These are phyloP conservation scores for Diaporthe batatas DNA, from an alignment of 2,329 filamentous ascomycete species.

Conservation along the genomic window DNA sequence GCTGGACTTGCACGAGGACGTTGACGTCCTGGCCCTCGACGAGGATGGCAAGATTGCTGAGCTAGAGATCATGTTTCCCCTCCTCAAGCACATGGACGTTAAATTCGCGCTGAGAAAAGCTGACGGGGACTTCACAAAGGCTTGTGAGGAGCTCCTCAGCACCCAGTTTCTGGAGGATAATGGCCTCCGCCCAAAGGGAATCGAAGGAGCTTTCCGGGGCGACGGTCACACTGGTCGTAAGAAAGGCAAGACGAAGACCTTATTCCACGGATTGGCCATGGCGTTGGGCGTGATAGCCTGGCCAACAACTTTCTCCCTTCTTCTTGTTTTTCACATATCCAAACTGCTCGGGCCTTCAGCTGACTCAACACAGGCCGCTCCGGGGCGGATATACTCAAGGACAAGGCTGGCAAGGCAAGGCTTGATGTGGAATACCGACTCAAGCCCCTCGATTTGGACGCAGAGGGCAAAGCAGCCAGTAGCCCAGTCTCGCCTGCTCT, in stretches of 20 bases:
- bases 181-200: conserved; percentile 74
- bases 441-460: conserved; percentile 30
- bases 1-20: conserved; percentile 47
- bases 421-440: conserved; percentile 40
- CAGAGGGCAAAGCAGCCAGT: conserved; percentile 35
- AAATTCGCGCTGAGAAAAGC: conserved; percentile 76
- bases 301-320: conserved; percentile 32
- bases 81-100: conserved; percentile 75
- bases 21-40: conserved; percentile 58
- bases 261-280: not conserved
- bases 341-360: not conserved
- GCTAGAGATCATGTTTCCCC: conserved; percentile 79
- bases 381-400: conserved; percentile 18
- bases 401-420: conserved; percentile 37
- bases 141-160: conserved; percentile 86
- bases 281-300: too few relatives aligned
- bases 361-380: conserved; percentile 34
- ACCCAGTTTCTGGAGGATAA: conserved; percentile 81
- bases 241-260: conserved; percentile 50
- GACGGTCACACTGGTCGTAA: conserved; percentile 56
- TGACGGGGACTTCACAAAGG: conserved; percentile 74
- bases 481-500: conserved; percentile 24
- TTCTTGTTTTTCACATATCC: not conserved
- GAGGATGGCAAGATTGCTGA: conserved; percentile 72
- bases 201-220: conserved; percentile 83